Percentiles rank a stretch among this genome's conserved stretches.
These are phyloP conservation scores for Pythium myriotylum DNA, from an alignment of 352 stramenopile genomes.

Conservation along the genomic window DNA sequence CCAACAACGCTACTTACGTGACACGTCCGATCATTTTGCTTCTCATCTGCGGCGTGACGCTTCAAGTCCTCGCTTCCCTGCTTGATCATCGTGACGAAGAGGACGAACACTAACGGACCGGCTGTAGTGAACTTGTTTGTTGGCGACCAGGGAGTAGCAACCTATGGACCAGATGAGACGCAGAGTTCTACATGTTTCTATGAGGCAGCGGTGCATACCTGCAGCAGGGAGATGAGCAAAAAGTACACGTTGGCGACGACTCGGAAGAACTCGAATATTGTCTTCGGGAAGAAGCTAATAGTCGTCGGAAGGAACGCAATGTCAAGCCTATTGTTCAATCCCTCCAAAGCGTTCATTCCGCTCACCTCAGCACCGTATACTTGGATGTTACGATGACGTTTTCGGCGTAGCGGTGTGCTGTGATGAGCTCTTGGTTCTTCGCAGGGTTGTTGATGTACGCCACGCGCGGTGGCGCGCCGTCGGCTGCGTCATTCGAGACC, in stretches of 20 bases:
- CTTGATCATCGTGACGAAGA: slow-evolving; percentile 79
- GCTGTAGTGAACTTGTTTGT: slow-evolving; percentile 79
- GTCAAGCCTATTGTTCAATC: too few relatives aligned
- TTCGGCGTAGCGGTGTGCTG: slow-evolving; percentile 49
- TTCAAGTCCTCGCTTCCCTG: slow-evolving; percentile 72
- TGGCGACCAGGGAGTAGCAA: slow-evolving; percentile 62
- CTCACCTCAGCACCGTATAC: slow-evolving; percentile 80
- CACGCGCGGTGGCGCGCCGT: slow-evolving; percentile 31
- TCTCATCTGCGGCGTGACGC: slow-evolving; percentile 65
- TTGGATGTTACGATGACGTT: slow-evolving; percentile 91
- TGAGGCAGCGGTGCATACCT: slow-evolving; percentile 35
- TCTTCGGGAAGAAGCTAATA: slow-evolving; percentile 91
- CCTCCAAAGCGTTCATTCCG: too few relatives aligned
- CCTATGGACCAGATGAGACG: slow-evolving; percentile 26
- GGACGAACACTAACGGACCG: slow-evolving; percentile 67
- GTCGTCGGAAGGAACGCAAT: neutral
- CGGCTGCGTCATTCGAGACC: neutral
- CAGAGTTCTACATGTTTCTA: neutral
- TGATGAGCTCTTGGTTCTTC: slow-evolving; percentile 61
- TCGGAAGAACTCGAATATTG: slow-evolving; percentile 94
- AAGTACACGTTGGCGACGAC: slow-evolving; percentile 96
- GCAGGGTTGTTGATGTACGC: slow-evolving; percentile 54
- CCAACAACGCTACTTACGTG: slow-evolving; percentile 27
- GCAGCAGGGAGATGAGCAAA: slow-evolving; percentile 91
- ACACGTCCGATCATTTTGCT: slow-evolving; percentile 62